Conservation (phyloP, 2,329 filamentous ascomycete species). For the Colletotrichum sojae region DNA sequence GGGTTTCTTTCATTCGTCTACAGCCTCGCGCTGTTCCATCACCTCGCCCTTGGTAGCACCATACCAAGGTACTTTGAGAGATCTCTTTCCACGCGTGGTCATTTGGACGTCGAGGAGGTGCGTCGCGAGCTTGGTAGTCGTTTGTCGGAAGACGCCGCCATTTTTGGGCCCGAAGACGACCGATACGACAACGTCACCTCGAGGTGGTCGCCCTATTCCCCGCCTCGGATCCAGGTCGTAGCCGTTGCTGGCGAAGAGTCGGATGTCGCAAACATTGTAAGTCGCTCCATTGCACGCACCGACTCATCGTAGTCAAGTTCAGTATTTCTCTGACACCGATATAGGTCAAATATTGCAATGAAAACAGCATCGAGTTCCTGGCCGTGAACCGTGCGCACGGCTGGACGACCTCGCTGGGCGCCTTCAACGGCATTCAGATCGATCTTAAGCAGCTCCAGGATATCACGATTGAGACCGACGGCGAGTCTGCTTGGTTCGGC, state of each 20-base stretch:
- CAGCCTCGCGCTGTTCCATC: too few species aligned
- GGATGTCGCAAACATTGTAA: conserved; percentile 2
- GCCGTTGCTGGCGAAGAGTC: background rate
- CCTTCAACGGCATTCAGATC: conserved; percentile 46
- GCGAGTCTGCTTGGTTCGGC: background rate
- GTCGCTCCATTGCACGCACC: background rate
- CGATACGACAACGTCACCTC: background rate
- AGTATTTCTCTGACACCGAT: background rate
- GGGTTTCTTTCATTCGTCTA: too few species aligned
- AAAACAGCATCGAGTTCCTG: conserved; percentile 44
- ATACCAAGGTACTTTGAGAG: too few species aligned
- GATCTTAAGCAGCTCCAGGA: conserved; percentile 36
- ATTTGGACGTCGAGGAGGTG: background rate
- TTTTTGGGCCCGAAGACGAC: conserved; percentile 1
- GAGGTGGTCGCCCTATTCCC: background rate
- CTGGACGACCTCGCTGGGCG: conserved; percentile 29
- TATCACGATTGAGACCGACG: conserved; percentile 17
- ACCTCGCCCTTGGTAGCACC: too few species aligned
- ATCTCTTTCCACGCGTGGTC: too few species aligned
- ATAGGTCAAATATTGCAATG: conserved; percentile 44
- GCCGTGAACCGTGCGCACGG: conserved; percentile 44
- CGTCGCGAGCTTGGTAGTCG: conserved; percentile 3
- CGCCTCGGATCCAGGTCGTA: conserved; percentile 1
- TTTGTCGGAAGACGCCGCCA: background rate
- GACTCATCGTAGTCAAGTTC: background rate